phyloP scores from a whole-genome alignment of 306 rosid genomes.

The Pyrus bretschneideri region DNA sequence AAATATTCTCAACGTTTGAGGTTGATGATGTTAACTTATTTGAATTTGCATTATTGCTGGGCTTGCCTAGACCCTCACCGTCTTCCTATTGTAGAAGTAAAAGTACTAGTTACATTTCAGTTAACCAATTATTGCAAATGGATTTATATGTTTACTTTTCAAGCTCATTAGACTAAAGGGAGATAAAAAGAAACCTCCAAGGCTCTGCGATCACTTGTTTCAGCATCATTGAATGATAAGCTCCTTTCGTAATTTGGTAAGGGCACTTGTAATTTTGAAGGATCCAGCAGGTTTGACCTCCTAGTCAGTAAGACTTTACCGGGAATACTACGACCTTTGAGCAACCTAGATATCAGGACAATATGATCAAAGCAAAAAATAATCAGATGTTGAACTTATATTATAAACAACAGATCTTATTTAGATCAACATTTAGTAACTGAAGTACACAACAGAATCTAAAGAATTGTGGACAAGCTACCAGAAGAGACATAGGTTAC shows the following conservation, averaged over 20 bases:
- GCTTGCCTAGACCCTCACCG: conserved; percentile 33
- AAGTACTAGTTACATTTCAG: conserved; percentile 11
- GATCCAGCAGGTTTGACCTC: conserved; percentile 41
- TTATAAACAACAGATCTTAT: background rate
- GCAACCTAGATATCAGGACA: conserved; percentile 48
- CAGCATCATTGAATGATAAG: conserved; percentile 48
- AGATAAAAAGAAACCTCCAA: conserved; percentile 41
- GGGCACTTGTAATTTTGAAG: conserved; percentile 29
- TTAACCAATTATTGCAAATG: background rate
- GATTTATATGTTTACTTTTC: background rate
- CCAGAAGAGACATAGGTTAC: background rate
- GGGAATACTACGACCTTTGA: conserved; percentile 89
- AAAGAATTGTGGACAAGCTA: background rate
- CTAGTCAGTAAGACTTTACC: conserved; percentile 78
- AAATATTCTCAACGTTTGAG: conserved; percentile 26
- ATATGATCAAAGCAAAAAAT: background rate
- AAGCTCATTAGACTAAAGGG: background rate
- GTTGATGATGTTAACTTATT: conserved; percentile 44
- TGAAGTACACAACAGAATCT: background rate
- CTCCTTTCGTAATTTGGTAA: conserved; percentile 52
- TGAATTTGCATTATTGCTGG: conserved; percentile 26
- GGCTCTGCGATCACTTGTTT: conserved; percentile 47
- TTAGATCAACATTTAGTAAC: background rate
- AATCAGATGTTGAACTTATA: background rate
- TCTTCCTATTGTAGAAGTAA: conserved; percentile 55